Conservation (phyloP, 257 asterid genomes). For the Misopates orontium region DNA sequence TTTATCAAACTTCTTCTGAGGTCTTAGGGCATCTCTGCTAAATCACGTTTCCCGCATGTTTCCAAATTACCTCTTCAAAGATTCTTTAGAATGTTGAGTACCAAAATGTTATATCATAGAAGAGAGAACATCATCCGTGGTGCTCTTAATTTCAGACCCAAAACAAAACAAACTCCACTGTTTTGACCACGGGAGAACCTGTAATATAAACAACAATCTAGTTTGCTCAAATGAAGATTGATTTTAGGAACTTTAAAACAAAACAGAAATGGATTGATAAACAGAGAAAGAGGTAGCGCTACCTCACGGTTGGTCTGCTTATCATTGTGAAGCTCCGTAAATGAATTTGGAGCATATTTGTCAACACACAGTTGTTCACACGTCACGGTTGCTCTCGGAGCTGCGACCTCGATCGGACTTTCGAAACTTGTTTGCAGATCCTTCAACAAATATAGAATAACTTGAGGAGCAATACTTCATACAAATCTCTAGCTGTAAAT, state of each 20-base stretch:
- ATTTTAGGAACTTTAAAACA: constrained; percentile 26
- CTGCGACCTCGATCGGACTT: constrained; percentile 39
- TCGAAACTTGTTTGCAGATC: constrained; percentile 74
- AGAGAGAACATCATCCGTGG: constrained; percentile 78
- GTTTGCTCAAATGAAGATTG: constrained; percentile 4
- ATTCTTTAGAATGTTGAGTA: constrained; percentile 54
- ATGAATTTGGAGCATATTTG: constrained; percentile 91
- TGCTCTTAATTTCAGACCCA: constrained; percentile 90
- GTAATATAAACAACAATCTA: constrained; percentile 33
- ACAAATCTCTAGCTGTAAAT: constrained; percentile 12
- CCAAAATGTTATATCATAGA: constrained; percentile 79
- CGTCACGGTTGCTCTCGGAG: constrained; percentile 43
- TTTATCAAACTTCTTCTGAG: constrained; percentile 42
- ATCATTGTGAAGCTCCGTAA: constrained; percentile 96
- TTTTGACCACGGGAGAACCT: constrained; percentile 96
- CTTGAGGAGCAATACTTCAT: constrained; percentile 16
- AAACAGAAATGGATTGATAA: constrained; percentile 19
- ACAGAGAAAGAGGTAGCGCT: constrained; percentile 24
- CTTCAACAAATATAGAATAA: constrained; percentile 39
- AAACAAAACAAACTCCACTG: constrained; percentile 95
- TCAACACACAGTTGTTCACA: constrained; percentile 93
- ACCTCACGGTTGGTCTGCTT: constrained; percentile 99
- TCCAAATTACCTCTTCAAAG: constrained; percentile 47
- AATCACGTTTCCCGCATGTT: constrained; percentile 47
- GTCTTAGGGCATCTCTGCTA: constrained; percentile 35